These are phyloP conservation scores for Nannochloris sp. DNA, from an alignment of 139 green algal species.

Conservation along the genomic window DNA sequence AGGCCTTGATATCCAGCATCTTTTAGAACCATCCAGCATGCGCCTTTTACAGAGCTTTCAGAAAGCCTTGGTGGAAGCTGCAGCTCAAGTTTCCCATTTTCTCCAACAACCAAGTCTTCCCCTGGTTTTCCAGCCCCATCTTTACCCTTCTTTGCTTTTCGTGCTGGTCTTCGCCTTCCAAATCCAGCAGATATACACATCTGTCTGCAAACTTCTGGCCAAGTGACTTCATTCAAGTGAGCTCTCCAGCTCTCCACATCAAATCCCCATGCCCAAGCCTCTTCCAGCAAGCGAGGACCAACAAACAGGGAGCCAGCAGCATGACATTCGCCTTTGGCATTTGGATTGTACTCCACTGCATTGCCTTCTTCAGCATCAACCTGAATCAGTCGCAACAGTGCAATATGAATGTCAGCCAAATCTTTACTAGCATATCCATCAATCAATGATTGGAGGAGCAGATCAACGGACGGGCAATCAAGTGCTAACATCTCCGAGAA, in stretches of 20 bases:
- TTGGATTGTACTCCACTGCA: background rate
- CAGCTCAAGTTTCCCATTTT: constrained; percentile 37
- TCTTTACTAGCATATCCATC: constrained; percentile 35
- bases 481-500: constrained; percentile 68
- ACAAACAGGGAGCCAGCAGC: constrained; percentile 16
- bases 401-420: constrained; percentile 58
- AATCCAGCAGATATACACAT: constrained; percentile 37
- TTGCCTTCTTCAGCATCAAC: constrained; percentile 24
- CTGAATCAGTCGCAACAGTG: constrained; percentile 57
- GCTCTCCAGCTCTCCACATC: constrained; percentile 81
- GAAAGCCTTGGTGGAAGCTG: constrained; percentile 52
- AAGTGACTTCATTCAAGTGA: constrained; percentile 79
- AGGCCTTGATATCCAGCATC: constrained; percentile 60
- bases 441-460: constrained; percentile 31
- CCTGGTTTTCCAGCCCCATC: constrained; percentile 9
- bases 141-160: background rate
- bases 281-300: constrained; percentile 55
- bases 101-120: constrained; percentile 11
- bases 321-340: background rate
- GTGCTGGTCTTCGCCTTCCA: constrained; percentile 16
- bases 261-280: constrained; percentile 87
- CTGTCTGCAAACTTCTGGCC: constrained; percentile 83
- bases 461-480: constrained; percentile 23
- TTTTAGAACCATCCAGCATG: constrained; percentile 71
- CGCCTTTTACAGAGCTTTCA: constrained; percentile 68